phyloP scores from a whole-genome alignment of 1,284 basidiomycete species.

The Malassezia slooffiae region DNA sequence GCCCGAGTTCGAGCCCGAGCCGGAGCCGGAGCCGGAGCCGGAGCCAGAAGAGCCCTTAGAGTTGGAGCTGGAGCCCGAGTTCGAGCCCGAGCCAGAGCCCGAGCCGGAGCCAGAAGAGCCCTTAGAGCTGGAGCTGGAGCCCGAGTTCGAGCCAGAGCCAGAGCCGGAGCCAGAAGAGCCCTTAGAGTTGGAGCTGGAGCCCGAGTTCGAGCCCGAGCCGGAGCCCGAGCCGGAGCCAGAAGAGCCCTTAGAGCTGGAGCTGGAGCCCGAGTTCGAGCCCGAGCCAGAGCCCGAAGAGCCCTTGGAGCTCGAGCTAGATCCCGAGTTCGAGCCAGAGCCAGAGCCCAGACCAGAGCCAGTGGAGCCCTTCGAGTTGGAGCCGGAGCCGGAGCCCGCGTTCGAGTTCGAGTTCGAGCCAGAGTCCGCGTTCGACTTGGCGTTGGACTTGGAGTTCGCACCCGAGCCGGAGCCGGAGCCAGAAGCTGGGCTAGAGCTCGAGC shows the following conservation, averaged over 20 bases:
- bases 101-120: conserved; percentile 1
- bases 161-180: conserved; percentile 1
- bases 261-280: conserved; percentile 3
- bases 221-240: conserved; percentile 5
- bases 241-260: not conserved
- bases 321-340: conserved; percentile 2
- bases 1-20: not conserved
- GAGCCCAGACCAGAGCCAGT: not conserved
- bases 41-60: not conserved
- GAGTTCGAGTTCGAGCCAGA: conserved; percentile 8
- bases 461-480: conserved; percentile 8
- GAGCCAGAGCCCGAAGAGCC: not conserved
- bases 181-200: conserved; percentile 4
- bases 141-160: not conserved
- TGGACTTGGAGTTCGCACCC: not conserved
- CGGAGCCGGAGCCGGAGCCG: not conserved
- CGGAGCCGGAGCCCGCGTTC: conserved; percentile 5
- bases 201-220: conserved; percentile 1
- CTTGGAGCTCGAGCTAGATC: conserved; percentile 4
- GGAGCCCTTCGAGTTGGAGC: not conserved
- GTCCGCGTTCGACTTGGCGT: conserved; percentile 2
- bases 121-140: conserved; percentile 2
- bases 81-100: conserved; percentile 1
- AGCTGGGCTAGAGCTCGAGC: conserved; percentile 1
- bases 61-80: conserved; percentile 3